Conservation (phyloP, 371 early-diverging fungal genomes). For the Parasitella parasitica region DNA sequence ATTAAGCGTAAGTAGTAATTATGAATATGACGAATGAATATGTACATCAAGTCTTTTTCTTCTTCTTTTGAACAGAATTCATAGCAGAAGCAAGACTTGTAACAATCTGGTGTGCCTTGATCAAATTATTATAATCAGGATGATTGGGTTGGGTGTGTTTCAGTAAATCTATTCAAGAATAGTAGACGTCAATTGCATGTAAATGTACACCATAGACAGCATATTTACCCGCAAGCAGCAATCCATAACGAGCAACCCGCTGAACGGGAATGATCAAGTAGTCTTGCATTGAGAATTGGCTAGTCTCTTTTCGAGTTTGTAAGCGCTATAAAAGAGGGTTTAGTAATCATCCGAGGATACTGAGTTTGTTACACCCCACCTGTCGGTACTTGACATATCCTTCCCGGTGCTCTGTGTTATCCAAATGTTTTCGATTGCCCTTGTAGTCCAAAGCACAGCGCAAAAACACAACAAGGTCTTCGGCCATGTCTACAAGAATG, state of each 20-base stretch:
- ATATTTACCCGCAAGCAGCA: conserved; percentile 37
- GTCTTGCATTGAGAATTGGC: conserved; percentile 34
- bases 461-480: conserved; percentile 33
- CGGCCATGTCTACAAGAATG: conserved; percentile 17
- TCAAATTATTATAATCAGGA: conserved; percentile 37
- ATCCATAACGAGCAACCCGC: conserved; percentile 39
- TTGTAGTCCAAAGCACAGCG: conserved; percentile 44
- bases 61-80: conserved; percentile 40
- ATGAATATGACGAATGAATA: too few species aligned
- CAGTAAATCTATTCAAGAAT: conserved; percentile 31
- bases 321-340: conserved; percentile 19
- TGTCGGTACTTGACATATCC: conserved; percentile 20
- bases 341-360: background rate
- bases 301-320: conserved; percentile 29
- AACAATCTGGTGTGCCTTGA: conserved; percentile 33
- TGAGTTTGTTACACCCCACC: conserved; percentile 1
- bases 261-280: conserved; percentile 47
- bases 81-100: conserved; percentile 40
- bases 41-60: conserved; percentile 11
- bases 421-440: conserved; percentile 23
- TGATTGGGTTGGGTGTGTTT: conserved; percentile 39
- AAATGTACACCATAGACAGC: background rate
- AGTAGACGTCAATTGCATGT: background rate
- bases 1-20: background rate
- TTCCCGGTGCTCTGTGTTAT: conserved; percentile 15